Evolutionary conservation across 371 early-diverging fungal species (phyloP), one percentile per base, ranked within the genome.

Genomic region (Syncephalis plumigaleata): DNA sequence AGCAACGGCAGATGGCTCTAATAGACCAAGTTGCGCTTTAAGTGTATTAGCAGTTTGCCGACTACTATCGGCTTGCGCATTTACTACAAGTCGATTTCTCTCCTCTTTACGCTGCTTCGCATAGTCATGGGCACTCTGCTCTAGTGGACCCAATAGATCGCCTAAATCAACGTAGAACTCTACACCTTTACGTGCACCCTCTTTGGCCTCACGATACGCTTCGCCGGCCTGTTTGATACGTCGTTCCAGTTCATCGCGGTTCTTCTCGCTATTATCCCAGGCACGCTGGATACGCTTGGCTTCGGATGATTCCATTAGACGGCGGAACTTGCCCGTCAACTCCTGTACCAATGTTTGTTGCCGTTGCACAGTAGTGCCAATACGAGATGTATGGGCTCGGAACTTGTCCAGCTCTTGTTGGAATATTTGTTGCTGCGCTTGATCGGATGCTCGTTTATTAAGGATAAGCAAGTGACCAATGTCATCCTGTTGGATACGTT

Each of bases 351-450:
- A 60, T 44, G 74, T 73, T 21, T 73, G 70, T 36, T 95, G 91
- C 50, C 75, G 71, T 21, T 84, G 75, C 37, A 87, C 62, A 42
- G 84, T 79, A 1, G 81, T 67, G 9, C 73, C 63, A 25, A 95
- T 66, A 16, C 82, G 71, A 31, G 81, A 75, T 44, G 79, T 74
- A 51, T 84, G 72, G 9, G 80, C 79, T 11, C 79, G 68, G 57
- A 78, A 96, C 63, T 96, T 96, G 55, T 81, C 81, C 26, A 96
- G 67, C 55, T 96, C 91, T 45, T 77, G 63, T 2, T 79, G 73
- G 71, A 94, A 93, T 9, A 96, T 66, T 47, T 89, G 83, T 27
- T 73, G 75, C 53, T 90, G 91, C 9, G 79, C 71, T 46, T 81
- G 77, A 9, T 68, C 60, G 1, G 61, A 57, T 4, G 31, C 31